Percentiles rank a stretch among this genome's conserved stretches.
These are phyloP conservation scores for Ascochyta fabae DNA, from an alignment of 2,329 filamentous ascomycete species.

Conservation along the genomic window DNA sequence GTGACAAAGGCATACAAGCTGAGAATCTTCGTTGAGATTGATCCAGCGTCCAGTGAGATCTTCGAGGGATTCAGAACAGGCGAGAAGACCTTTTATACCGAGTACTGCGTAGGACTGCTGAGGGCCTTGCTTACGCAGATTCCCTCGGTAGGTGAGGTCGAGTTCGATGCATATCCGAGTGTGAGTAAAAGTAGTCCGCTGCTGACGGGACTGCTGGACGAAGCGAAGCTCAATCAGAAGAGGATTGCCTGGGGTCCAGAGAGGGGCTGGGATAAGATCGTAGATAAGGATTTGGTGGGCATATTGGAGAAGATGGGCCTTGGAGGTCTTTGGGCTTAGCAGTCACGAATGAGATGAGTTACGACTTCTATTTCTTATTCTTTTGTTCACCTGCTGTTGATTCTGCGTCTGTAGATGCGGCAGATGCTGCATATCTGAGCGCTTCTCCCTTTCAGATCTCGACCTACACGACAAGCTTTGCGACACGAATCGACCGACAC, in stretches of 20 bases:
- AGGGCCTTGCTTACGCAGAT: constrained; percentile 63
- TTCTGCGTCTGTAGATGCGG: too few relatives aligned
- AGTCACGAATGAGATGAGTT: constrained; percentile 1
- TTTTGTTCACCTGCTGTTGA: too few relatives aligned
- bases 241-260: constrained; percentile 71
- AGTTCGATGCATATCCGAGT: constrained; percentile 73
- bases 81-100: constrained; percentile 70
- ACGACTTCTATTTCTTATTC: background rate
- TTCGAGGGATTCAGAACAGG: constrained; percentile 72
- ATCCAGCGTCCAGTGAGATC: constrained; percentile 68
- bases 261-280: constrained; percentile 64
- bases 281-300: constrained; percentile 37
- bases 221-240: constrained; percentile 57
- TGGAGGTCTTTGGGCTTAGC: constrained; percentile 14
- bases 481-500: too few relatives aligned
- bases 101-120: constrained; percentile 67
- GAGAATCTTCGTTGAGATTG: constrained; percentile 73
- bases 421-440: too few relatives aligned
- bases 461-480: too few relatives aligned
- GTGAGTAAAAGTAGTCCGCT: constrained; percentile 71
- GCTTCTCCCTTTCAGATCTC: too few relatives aligned
- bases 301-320: constrained; percentile 38
- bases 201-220: constrained; percentile 65
- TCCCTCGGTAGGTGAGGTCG: constrained; percentile 63
- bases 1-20: constrained; percentile 66